These are phyloP conservation scores for Lyophyllum decastes DNA, from an alignment of 768 basidiomycete species.

Conservation along the genomic window DNA sequence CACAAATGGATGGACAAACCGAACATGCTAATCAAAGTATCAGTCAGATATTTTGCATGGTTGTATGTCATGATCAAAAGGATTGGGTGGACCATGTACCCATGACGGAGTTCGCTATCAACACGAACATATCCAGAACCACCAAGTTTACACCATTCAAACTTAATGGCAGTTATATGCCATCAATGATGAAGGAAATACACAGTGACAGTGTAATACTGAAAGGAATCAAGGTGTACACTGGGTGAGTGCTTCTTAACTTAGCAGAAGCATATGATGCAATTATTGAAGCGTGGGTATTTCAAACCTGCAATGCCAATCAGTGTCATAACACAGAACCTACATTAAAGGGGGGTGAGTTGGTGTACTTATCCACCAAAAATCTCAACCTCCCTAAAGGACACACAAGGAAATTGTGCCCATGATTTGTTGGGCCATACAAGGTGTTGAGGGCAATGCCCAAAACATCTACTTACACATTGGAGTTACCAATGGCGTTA, in stretches of 20 bases:
- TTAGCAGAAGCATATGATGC: neutral
- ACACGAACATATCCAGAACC: neutral
- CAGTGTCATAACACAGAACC: no score
- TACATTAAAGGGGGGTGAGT: neutral
- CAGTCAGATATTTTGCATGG: neutral
- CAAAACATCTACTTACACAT: neutral
- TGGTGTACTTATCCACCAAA: neutral
- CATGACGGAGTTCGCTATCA: no score
- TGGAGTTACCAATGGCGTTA: neutral
- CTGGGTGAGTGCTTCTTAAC: neutral
- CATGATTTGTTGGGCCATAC: neutral
- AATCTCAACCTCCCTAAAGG: neutral
- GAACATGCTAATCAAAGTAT: neutral
- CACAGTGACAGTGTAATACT: neutral
- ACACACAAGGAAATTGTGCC: neutral
- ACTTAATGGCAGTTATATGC: neutral
- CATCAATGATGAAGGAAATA: neutral
- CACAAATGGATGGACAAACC: constrained; percentile 1
- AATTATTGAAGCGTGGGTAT: no score
- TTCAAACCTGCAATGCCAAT: no score
- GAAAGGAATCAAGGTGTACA: neutral
- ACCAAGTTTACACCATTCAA: neutral
- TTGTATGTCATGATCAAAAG: neutral
- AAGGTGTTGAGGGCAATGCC: neutral
- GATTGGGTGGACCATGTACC: no score